These are phyloP conservation scores for Glaciozyma antarctica DNA, from an alignment of 768 basidiomycete genomes.

Conservation along the genomic window DNA sequence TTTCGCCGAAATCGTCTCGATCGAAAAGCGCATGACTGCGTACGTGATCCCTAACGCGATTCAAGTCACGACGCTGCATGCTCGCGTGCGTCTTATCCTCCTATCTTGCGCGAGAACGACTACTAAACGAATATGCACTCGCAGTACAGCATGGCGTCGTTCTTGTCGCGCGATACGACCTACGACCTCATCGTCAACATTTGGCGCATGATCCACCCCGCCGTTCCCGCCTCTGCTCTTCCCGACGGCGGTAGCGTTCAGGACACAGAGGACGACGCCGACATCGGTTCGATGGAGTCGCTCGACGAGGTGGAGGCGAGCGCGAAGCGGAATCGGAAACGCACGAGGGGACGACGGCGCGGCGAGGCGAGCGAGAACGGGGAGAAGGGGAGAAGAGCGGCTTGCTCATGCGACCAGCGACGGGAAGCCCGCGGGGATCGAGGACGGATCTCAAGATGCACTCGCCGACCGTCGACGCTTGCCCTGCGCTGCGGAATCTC, in stretches of 20 bases:
- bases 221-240: conserved; percentile 40
- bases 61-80: conserved; percentile 66
- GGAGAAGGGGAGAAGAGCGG: neutral
- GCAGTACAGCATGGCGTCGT: conserved; percentile 91
- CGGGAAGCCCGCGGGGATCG: neutral
- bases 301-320: conserved; percentile 8
- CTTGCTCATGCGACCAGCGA: neutral
- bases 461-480: conserved; percentile 22
- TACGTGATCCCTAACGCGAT: conserved; percentile 97
- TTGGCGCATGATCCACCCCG: conserved; percentile 82
- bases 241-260: conserved; percentile 26
- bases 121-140: conserved; percentile 22
- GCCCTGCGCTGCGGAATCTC: conserved; percentile 25
- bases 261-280: conserved; percentile 16
- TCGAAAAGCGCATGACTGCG: conserved; percentile 97
- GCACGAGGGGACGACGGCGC: conserved; percentile 15
- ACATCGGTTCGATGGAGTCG: conserved; percentile 25
- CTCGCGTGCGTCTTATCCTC: conserved; percentile 39
- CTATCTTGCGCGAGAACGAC: no score
- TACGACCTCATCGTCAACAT: conserved; percentile 93
- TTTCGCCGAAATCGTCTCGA: conserved; percentile 69
- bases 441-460: conserved; percentile 10
- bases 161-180: conserved; percentile 90
- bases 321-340: conserved; percentile 1
- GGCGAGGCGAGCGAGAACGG: conserved; percentile 16